These are phyloP conservation scores for Polysphondylium violaceum DNA, from an alignment of 78 protist species.

Conservation along the genomic window DNA sequence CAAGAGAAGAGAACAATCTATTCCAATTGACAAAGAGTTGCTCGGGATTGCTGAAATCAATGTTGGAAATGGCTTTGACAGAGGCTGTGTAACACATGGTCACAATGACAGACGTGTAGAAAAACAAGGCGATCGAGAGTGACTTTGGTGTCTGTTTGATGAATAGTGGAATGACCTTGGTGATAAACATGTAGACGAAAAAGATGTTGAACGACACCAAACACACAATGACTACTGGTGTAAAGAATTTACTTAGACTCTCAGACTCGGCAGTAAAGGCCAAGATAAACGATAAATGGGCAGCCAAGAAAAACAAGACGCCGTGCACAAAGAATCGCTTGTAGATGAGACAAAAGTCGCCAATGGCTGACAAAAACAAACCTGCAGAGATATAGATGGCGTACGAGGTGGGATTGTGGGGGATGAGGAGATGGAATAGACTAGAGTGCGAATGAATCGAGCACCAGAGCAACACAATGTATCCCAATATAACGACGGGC, in stretches of 20 bases:
- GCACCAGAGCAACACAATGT: conserved; percentile 64
- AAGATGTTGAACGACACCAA: conserved; percentile 27
- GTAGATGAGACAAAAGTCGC: conserved; percentile 46
- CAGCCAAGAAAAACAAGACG: conserved; percentile 53
- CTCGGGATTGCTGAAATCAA: background rate
- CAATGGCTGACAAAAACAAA: conserved; percentile 63
- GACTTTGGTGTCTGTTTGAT: conserved; percentile 4
- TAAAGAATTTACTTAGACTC: conserved; percentile 36
- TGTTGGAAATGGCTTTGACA: conserved; percentile 22
- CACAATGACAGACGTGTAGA: conserved; percentile 59
- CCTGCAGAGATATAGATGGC: conserved; percentile 60
- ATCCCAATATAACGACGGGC: conserved; percentile 71
- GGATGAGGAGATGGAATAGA: conserved; percentile 19
- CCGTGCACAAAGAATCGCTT: conserved; percentile 44
- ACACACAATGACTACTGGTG: conserved; percentile 12
- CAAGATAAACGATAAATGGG: conserved; percentile 53
- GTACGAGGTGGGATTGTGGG: conserved; percentile 59
- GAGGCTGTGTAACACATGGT: conserved; percentile 75
- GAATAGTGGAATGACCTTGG: conserved; percentile 61
- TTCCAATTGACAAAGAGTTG: background rate
- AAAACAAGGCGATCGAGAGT: conserved; percentile 26
- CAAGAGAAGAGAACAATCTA: background rate
- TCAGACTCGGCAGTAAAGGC: conserved; percentile 49
- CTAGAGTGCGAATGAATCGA: conserved; percentile 33
- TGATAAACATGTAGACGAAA: conserved; percentile 46